phyloP scores from a whole-genome alignment of 176 grass and related monocot species.

The Raddia guianensis region DNA sequence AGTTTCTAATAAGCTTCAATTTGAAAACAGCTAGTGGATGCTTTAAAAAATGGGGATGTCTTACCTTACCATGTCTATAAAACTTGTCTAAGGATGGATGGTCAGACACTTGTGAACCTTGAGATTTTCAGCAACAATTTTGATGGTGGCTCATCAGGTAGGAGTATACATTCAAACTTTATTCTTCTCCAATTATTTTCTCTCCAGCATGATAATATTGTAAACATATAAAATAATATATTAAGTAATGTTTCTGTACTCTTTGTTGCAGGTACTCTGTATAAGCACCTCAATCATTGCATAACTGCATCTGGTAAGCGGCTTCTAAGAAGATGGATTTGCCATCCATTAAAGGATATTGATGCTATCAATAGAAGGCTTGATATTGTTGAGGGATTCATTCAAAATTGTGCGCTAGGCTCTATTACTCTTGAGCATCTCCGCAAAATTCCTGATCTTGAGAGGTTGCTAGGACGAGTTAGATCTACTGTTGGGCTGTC shows the following conservation, averaged over 20 bases:
- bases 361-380: conserved; percentile 76
- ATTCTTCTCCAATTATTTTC: conserved; percentile 17
- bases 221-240: conserved; percentile 30
- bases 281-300: conserved; percentile 90
- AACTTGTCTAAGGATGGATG: conserved; percentile 94
- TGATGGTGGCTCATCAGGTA: conserved; percentile 84
- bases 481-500: conserved; percentile 77
- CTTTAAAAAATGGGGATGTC: conserved; percentile 83
- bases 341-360: conserved; percentile 79
- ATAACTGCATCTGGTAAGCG: conserved; percentile 84
- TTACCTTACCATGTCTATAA: conserved; percentile 84
- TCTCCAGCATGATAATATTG: conserved; percentile 4
- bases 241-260: conserved; percentile 3
- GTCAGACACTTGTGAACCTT: conserved; percentile 95
- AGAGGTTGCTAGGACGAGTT: conserved; percentile 80
- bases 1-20: conserved; percentile 43
- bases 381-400: conserved; percentile 76
- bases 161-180: conserved; percentile 8
- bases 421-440: conserved; percentile 59
- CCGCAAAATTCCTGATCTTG: conserved; percentile 76
- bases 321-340: conserved; percentile 89
- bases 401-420: conserved; percentile 64
- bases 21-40: conserved; percentile 70
- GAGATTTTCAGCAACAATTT: conserved; percentile 90
- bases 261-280: conserved; percentile 72